Evolutionary conservation across 1,284 basidiomycete genomes (phyloP).

Genomic region (Somion occarium): DNA sequence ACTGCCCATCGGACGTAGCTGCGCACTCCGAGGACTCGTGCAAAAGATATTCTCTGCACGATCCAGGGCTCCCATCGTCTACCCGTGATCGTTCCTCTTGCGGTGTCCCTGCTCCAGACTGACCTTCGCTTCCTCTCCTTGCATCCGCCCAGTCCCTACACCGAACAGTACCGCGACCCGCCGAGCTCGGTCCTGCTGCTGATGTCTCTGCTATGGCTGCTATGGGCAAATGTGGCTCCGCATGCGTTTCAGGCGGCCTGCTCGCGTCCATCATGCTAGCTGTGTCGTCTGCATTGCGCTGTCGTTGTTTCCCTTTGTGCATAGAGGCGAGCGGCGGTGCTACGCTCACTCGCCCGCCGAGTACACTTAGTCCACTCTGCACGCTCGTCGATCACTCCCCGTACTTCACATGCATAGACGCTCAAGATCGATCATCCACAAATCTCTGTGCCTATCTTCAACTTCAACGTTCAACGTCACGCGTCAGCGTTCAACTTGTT

Average conservation of each 20-base stretch:
- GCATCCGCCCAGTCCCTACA: background rate
- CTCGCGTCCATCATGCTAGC: background rate
- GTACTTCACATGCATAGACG: background rate
- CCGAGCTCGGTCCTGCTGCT: background rate
- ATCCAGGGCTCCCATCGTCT: background rate
- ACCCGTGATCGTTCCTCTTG: background rate
- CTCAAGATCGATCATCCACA: background rate
- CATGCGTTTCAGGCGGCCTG: background rate
- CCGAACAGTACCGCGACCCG: background rate
- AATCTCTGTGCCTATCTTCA: background rate
- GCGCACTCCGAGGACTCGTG: background rate
- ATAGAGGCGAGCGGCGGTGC: background rate
- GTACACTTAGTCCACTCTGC: background rate
- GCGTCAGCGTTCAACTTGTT: background rate
- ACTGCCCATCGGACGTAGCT: background rate
- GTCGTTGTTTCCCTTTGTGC: background rate
- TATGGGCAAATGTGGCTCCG: background rate
- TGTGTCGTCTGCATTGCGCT: background rate
- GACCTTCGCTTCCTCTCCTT: background rate
- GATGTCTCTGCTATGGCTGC: background rate
- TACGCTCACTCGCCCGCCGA: background rate
- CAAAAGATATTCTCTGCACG: background rate
- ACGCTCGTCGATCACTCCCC: background rate
- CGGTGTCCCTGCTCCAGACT: background rate
- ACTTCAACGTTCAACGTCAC: too few species aligned